phyloP scores from a whole-genome alignment of 2,329 filamentous ascomycete species.

The Aschersonia sp. region DNA sequence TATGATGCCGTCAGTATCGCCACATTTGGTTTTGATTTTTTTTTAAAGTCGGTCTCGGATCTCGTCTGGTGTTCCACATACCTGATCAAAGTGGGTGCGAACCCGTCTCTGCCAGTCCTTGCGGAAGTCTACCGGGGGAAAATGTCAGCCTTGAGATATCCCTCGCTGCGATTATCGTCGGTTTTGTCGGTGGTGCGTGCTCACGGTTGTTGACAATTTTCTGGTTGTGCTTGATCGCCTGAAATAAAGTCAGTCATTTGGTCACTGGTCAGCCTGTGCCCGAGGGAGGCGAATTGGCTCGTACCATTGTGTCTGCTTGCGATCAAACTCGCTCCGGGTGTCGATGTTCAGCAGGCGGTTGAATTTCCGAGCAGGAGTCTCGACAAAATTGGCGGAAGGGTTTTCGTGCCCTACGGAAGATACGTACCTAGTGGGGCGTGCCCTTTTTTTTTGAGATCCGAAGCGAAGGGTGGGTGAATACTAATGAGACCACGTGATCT shows the following conservation, averaged over 20 bases:
- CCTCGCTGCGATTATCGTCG: slow-evolving; percentile 13
- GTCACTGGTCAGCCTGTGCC: slow-evolving; percentile 8
- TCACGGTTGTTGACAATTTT: slow-evolving; percentile 92
- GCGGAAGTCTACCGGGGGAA: slow-evolving; percentile 62
- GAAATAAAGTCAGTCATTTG: slow-evolving; percentile 15
- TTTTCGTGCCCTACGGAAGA: slow-evolving; percentile 25
- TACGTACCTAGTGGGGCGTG: slow-evolving; percentile 19
- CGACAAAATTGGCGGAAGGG: slow-evolving; percentile 25
- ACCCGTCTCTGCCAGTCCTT: slow-evolving; percentile 99
- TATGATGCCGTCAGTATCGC: neutral
- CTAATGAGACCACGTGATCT: slow-evolving; percentile 10
- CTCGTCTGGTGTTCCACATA: slow-evolving; percentile 32
- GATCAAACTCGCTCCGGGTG: slow-evolving; percentile 32
- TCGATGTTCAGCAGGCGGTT: slow-evolving; percentile 25
- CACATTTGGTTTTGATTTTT: neutral
- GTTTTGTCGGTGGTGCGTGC: slow-evolving; percentile 17
- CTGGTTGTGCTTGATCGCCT: slow-evolving; percentile 99
- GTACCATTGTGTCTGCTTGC: slow-evolving; percentile 41
- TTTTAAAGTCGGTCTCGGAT: neutral
- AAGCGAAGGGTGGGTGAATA: slow-evolving; percentile 2
- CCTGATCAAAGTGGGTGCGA: slow-evolving; percentile 99
- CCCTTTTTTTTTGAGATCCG: slow-evolving; percentile 3
- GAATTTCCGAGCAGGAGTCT: slow-evolving; percentile 21
- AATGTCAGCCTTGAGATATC: slow-evolving; percentile 19
- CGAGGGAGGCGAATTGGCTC: slow-evolving; percentile 6